Evolutionary conservation across 331 rosid genomes (phyloP).

Genomic region (Cydonia oblonga): DNA sequence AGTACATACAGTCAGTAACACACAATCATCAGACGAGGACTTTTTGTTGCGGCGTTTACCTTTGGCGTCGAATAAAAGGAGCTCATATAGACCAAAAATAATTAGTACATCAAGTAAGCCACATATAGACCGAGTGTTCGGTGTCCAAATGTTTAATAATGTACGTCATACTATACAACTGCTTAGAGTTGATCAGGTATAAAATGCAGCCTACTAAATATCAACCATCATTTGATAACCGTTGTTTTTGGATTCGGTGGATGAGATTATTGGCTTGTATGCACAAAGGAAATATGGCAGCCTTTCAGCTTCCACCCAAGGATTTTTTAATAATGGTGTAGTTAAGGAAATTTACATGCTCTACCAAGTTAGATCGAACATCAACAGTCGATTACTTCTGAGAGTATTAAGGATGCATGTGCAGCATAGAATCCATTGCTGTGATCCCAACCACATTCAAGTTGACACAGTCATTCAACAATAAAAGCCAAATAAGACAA

Average conservation of each 20-base stretch:
- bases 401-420: not conserved
- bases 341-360: not conserved
- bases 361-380: not conserved
- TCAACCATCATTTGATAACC: not conserved
- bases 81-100: not conserved
- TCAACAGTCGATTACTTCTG: not conserved
- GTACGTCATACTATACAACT: not conserved
- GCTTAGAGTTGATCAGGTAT: not conserved
- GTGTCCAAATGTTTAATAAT: not conserved
- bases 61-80: not conserved
- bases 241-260: not conserved
- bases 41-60: not conserved
- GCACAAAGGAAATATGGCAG: not conserved
- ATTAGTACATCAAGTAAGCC: not conserved
- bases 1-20: constrained; percentile 2
- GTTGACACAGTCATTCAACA: not conserved
- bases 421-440: no score
- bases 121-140: not conserved
- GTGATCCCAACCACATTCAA: not conserved
- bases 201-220: not conserved
- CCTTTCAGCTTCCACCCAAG: not conserved
- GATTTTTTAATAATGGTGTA: not conserved
- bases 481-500: not conserved
- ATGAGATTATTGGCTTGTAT: not conserved
- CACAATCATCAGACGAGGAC: not conserved